phyloP scores from a whole-genome alignment of 306 rosid genomes.

The Lathyrus oleraceus region DNA sequence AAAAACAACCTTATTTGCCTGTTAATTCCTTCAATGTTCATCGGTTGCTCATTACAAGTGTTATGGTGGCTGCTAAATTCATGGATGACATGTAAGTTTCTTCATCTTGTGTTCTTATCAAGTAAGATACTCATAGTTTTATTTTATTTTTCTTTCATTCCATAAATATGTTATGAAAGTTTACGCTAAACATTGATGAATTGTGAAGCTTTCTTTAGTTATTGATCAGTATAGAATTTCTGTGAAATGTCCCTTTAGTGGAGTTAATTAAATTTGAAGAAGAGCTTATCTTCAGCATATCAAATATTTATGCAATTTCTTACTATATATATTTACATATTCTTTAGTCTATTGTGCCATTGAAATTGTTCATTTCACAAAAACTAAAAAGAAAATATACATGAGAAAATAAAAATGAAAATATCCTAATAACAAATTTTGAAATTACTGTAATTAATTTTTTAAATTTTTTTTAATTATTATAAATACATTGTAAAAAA shows the following conservation, averaged over 20 bases:
- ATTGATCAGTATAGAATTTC: not conserved
- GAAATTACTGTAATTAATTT: no score
- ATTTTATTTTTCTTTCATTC: not conserved
- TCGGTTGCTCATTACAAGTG: slow-evolving; percentile 87
- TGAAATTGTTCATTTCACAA: no score
- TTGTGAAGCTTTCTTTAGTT: not conserved
- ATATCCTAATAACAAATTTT: no score
- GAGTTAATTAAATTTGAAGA: not conserved
- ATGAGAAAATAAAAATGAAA: no score
- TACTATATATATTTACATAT: no score
- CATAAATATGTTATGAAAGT: not conserved
- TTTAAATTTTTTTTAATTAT: no score
- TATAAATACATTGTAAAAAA: no score
- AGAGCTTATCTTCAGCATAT: no score
- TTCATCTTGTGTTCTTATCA: not conserved
- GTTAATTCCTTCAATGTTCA: slow-evolving; percentile 88
- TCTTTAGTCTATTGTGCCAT: no score
- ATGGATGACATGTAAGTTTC: slow-evolving; percentile 92
- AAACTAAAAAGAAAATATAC: no score
- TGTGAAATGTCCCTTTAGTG: not conserved
- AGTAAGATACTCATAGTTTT: not conserved
- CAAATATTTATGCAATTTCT: no score
- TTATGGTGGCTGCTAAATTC: slow-evolving; percentile 91
- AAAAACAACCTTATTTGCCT: slow-evolving; percentile 71
- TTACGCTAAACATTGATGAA: not conserved